These are phyloP conservation scores for Obba rivulosa DNA, from an alignment of 768 basidiomycete species.

Conservation along the genomic window DNA sequence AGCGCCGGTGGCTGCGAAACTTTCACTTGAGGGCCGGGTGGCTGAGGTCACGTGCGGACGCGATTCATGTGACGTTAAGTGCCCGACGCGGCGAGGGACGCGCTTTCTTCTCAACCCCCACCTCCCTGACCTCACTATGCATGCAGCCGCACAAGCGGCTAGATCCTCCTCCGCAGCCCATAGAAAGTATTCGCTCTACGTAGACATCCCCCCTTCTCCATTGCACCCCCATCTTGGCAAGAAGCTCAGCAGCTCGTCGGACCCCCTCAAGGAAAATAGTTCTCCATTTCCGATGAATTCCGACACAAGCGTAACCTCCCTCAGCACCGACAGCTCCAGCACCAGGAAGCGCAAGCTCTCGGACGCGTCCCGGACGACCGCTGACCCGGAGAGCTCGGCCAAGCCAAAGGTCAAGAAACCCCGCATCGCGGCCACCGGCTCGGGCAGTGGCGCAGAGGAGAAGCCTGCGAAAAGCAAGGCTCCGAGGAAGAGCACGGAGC, in stretches of 20 bases:
- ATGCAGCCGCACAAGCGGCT: slow-evolving; percentile 4
- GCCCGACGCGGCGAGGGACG: slow-evolving; percentile 11
- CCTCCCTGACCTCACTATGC: neutral
- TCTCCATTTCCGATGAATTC: slow-evolving; percentile 26
- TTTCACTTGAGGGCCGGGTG: slow-evolving; percentile 8
- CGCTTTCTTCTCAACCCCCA: slow-evolving; percentile 20
- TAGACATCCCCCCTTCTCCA: slow-evolving; percentile 54
- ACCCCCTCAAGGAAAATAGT: slow-evolving; percentile 16
- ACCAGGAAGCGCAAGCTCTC: slow-evolving; percentile 47
- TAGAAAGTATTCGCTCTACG: slow-evolving; percentile 44
- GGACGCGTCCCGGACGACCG: slow-evolving; percentile 21
- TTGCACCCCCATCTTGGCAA: slow-evolving; percentile 15
- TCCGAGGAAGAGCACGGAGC: slow-evolving; percentile 2
- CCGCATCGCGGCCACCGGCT: slow-evolving; percentile 15
- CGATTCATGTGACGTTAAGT: slow-evolving; percentile 13
- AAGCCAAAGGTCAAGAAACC: slow-evolving; percentile 24
- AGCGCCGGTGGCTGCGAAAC: slow-evolving; percentile 1
- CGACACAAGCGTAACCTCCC: slow-evolving; percentile 11
- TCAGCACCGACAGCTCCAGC: slow-evolving; percentile 20
- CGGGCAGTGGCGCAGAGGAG: neutral
- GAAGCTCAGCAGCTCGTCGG: slow-evolving; percentile 1
- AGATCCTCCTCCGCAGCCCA: slow-evolving; percentile 8
- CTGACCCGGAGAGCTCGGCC: neutral
- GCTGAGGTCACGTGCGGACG: slow-evolving; percentile 12
- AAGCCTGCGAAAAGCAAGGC: neutral